Percentiles rank a stretch among this genome's conserved stretches.
Conservation (phyloP, 2,329 filamentous ascomycete genomes). For the Neopestalotiopsis clavispora region DNA sequence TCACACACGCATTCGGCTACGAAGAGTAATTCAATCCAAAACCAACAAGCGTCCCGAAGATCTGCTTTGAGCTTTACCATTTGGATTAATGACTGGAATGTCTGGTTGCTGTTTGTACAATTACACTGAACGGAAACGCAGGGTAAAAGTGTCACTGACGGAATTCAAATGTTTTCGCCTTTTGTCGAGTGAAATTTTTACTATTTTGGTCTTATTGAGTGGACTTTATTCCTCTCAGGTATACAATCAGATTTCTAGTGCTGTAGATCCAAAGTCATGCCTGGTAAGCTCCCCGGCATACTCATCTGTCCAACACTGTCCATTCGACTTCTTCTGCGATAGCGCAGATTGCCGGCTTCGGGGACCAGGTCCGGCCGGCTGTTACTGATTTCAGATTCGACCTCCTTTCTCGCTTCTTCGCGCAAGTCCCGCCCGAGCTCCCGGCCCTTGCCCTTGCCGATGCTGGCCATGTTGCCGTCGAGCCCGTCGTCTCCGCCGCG, state of each 20-base stretch:
- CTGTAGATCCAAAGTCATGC: slow-evolving; percentile 62
- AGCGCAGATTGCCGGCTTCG: slow-evolving; percentile 39
- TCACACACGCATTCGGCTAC: neutral
- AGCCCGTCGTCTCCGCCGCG: slow-evolving; percentile 69
- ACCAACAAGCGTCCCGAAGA: neutral
- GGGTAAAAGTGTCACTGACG: too few relatives aligned
- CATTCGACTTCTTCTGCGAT: slow-evolving; percentile 42
- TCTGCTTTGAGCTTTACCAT: too few relatives aligned
- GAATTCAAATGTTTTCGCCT: neutral
- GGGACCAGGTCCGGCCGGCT: slow-evolving; percentile 38
- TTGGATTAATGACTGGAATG: too few relatives aligned
- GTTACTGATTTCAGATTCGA: slow-evolving; percentile 48
- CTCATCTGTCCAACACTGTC: slow-evolving; percentile 40
- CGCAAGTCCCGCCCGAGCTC: slow-evolving; percentile 56
- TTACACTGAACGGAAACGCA: too few relatives aligned
- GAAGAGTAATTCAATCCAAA: neutral
- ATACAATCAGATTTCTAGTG: slow-evolving; percentile 39
- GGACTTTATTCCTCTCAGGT: too few relatives aligned
- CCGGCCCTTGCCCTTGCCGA: slow-evolving; percentile 59
- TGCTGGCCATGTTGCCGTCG: slow-evolving; percentile 48
- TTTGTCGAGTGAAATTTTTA: neutral
- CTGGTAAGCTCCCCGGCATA: slow-evolving; percentile 54
- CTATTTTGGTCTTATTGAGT: slow-evolving; percentile 1
- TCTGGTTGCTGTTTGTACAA: too few relatives aligned
- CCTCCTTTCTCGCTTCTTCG: slow-evolving; percentile 55